Base-by-base conservation (phyloP, 257 asterid species). In the Ilex asprella region DNA sequence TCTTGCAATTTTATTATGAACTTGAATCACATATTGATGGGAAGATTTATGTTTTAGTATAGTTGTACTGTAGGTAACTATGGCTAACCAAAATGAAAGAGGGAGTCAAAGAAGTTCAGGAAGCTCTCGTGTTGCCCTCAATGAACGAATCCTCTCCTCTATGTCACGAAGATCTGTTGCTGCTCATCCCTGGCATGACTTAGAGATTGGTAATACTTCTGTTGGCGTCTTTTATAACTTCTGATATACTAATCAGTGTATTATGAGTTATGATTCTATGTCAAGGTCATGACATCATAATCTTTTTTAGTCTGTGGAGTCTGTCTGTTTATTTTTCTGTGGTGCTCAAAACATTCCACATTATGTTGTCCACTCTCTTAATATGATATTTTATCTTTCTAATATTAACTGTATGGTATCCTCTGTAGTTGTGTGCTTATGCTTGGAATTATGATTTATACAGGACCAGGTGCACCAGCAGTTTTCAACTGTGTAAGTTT, bases 161-260 rank as follows among this genome's bases (percentile, higher is more conserved):
- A 78, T 90, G 89, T 76, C 93, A 1, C 73, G 83, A 50, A 76
- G 84, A 76, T 68, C 95, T 7, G 74, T 83, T 56, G 96, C 97
- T 74, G 96, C 96, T 66, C 96, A 90, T 78, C 97, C 97, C 8
- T 87, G 96, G 97, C 97, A 90, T 76, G 97, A 90, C 78, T 79
- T 90, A 76, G 96, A 90, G 74, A 90, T 90, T n/a, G 97, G 96
- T 83, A 75, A 16, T 44, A 43, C 16, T 63, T 65, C 52, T 39
- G 31, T 68, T n/a, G 15, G 9, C 56, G 35, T 15, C 12, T 8
- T 46, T 32, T 39, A 58, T 53, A 15, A 21, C 57, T 14, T 53
- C 50, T 15, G 27, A 49, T 61, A 54, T 53, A 35, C 32, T 47
- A 51, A 49, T 55, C 39, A 2, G 30, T 44, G 16, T 61, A 53